These are phyloP conservation scores for Myxozyma geophila DNA, from an alignment of 805 yeast species.

Conservation along the genomic window DNA sequence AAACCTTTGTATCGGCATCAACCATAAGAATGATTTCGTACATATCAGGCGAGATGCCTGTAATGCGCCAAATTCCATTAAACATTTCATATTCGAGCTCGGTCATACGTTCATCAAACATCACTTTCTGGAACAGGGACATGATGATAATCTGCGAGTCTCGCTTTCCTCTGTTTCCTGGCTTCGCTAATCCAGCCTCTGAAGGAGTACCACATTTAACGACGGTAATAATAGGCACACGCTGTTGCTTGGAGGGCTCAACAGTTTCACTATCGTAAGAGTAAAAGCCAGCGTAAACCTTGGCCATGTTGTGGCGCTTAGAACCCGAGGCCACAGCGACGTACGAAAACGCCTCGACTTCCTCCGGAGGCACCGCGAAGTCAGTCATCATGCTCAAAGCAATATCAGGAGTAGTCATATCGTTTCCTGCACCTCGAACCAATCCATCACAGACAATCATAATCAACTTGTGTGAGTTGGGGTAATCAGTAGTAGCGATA, in stretches of 20 bases:
- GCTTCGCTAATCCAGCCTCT: constrained; percentile 69
- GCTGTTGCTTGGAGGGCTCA: constrained; percentile 73
- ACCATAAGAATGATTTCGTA: constrained; percentile 89
- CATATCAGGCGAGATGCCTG: constrained; percentile 79
- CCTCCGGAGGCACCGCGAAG: constrained; percentile 68
- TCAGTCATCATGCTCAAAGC: constrained; percentile 85
- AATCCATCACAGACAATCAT: constrained; percentile 91
- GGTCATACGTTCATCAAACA: constrained; percentile 94
- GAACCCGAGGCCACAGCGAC: constrained; percentile 95
- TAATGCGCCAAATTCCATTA: constrained; percentile 74
- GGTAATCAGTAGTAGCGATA: constrained; percentile 91
- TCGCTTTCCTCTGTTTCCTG: constrained; percentile 96
- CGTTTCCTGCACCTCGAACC: constrained; percentile 93
- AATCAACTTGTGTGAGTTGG: constrained; percentile 89
- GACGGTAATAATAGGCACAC: constrained; percentile 78
- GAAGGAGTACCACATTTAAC: constrained; percentile 89
- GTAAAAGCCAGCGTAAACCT: constrained; percentile 92
- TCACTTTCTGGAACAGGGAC: constrained; percentile 85
- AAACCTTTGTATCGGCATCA: constrained; percentile 91
- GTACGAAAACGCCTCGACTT: constrained; percentile 81
- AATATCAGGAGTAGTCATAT: constrained; percentile 84
- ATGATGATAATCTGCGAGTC: constrained; percentile 90
- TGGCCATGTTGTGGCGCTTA: constrained; percentile 97
- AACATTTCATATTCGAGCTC: constrained; percentile 81
- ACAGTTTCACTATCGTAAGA: constrained; percentile 77